Percentiles rank a stretch among this genome's conserved stretches.
These are phyloP conservation scores for Hibiscus syriacus DNA, from an alignment of 345 rosid genomes.

Conservation along the genomic window DNA sequence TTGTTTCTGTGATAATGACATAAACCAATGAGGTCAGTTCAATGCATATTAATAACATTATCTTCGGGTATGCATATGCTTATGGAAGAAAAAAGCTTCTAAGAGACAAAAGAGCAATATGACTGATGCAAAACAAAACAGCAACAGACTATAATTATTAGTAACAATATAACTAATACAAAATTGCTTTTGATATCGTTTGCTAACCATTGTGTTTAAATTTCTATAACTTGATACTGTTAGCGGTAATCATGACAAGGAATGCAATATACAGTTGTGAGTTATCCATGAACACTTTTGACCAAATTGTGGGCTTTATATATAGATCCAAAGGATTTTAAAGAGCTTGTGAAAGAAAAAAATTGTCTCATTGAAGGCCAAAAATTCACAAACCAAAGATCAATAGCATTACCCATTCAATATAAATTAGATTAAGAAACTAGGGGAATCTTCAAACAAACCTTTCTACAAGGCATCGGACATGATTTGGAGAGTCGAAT, in stretches of 20 bases:
- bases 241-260: not conserved
- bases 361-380: not conserved
- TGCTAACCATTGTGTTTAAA: not conserved
- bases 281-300: not conserved
- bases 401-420: not conserved
- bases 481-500: not conserved
- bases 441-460: not conserved
- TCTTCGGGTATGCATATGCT: not conserved
- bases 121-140: not conserved
- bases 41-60: not conserved
- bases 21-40: not conserved
- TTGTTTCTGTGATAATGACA: not conserved
- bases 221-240: not conserved
- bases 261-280: not conserved
- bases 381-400: not conserved
- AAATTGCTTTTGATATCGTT: not conserved
- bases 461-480: constrained; percentile 1
- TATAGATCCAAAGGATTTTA: not conserved
- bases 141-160: not conserved
- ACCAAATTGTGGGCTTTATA: not conserved
- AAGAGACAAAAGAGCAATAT: not conserved
- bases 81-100: not conserved
- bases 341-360: not conserved
- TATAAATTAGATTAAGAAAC: not conserved
- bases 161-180: not conserved